phyloP scores from a whole-genome alignment of 768 basidiomycete species.

The Boletus subparvulus region DNA sequence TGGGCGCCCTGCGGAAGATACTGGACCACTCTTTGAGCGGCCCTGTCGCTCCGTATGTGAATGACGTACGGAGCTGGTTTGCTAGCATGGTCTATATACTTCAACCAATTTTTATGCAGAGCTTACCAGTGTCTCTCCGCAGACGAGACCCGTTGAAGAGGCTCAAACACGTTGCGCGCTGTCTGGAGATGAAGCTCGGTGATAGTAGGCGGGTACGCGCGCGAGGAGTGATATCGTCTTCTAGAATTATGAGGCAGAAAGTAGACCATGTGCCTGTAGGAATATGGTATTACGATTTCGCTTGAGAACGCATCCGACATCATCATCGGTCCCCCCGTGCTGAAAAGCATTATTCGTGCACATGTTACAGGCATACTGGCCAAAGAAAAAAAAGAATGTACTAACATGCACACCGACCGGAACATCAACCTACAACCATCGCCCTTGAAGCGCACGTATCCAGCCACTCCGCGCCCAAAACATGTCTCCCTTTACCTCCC shows the following conservation, averaged over 20 bases:
- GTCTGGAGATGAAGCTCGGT: not conserved
- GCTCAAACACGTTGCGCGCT: not conserved
- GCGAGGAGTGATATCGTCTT: not conserved
- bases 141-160: not conserved
- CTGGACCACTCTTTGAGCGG: not conserved
- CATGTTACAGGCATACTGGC: not conserved
- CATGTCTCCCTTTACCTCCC: no score
- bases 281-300: not conserved
- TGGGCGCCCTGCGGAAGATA: not conserved
- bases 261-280: no score
- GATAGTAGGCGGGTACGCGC: not conserved
- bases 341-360: not conserved
- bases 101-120: not conserved
- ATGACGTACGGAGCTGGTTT: slow-evolving; percentile 6
- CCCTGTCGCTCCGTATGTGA: not conserved
- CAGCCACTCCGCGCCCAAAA: slow-evolving; percentile 79
- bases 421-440: not conserved
- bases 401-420: not conserved
- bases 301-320: no score
- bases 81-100: not conserved
- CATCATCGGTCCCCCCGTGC: no score
- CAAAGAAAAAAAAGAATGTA: not conserved
- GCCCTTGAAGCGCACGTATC: slow-evolving; percentile 17
- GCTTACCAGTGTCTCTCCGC: not conserved
- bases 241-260: no score